Conservation (phyloP, 768 basidiomycete species). For the Russula abietina region DNA sequence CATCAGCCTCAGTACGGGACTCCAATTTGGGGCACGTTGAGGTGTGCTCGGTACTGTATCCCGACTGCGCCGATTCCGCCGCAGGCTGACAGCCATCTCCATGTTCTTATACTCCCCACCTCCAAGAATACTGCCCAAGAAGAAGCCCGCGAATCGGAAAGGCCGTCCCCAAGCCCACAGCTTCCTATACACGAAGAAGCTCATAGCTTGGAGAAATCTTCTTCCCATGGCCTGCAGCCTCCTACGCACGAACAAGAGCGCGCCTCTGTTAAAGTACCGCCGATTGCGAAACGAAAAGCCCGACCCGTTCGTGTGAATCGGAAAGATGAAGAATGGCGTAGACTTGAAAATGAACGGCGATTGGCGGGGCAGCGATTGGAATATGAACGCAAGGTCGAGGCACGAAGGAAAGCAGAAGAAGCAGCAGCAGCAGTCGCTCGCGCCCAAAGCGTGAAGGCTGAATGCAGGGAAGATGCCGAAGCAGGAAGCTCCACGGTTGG, state of each 20-base stretch:
- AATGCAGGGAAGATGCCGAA: neutral
- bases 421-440: neutral
- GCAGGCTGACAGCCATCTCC: neutral
- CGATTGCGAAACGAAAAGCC: neutral
- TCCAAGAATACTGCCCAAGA: neutral
- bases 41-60: neutral
- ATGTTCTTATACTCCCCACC: neutral
- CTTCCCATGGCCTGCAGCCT: neutral
- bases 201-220: too few relatives aligned
- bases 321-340: neutral
- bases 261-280: neutral
- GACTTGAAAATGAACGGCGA: slow-evolving; percentile 2
- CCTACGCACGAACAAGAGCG: neutral
- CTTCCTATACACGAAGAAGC: neutral
- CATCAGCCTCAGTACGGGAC: neutral
- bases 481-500: neutral
- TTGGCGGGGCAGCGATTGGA: slow-evolving; percentile 9
- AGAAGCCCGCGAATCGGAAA: neutral
- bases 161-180: neutral
- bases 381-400: slow-evolving; percentile 6
- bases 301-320: too few relatives aligned
- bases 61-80: neutral
- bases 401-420: slow-evolving; percentile 3
- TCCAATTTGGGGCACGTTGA: neutral
- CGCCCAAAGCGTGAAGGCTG: neutral